phyloP scores from a whole-genome alignment of 2,329 filamentous ascomycete genomes.

The Neonectria ditissima region DNA sequence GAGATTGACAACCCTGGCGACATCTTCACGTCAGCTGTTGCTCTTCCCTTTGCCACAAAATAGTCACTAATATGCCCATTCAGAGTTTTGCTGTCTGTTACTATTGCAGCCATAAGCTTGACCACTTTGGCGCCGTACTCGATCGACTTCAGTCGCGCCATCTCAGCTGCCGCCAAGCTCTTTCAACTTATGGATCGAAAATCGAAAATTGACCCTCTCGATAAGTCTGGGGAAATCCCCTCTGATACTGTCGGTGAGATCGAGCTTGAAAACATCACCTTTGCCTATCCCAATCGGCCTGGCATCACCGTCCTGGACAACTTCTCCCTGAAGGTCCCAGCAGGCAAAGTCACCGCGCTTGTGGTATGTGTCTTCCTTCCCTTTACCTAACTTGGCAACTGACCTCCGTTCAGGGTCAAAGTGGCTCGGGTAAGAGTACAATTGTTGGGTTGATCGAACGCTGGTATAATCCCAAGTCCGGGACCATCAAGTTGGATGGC shows the following conservation, averaged over 20 bases:
- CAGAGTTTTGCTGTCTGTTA: constrained; percentile 54
- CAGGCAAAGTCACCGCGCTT: constrained; percentile 58
- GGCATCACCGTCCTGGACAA: constrained; percentile 55
- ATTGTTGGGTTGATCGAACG: constrained; percentile 55
- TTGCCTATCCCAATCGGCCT: constrained; percentile 60
- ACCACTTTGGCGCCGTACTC: constrained; percentile 53
- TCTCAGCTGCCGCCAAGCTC: constrained; percentile 50
- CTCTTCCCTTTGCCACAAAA: not conserved
- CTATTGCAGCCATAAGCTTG: constrained; percentile 52
- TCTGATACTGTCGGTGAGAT: constrained; percentile 49
- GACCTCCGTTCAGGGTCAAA: constrained; percentile 45
- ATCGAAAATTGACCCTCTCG: constrained; percentile 53
- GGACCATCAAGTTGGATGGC: constrained; percentile 53
- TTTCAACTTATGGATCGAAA: constrained; percentile 53
- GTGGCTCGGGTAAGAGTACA: constrained; percentile 55
- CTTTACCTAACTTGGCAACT: not conserved
- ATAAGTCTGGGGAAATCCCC: constrained; percentile 47
- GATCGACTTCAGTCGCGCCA: constrained; percentile 54
- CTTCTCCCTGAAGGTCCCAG: constrained; percentile 57
- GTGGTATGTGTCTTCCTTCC: constrained; percentile 53
- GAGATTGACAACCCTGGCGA: constrained; percentile 53
- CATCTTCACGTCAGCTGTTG: constrained; percentile 51
- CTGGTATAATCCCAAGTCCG: constrained; percentile 52
- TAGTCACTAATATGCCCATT: not conserved
- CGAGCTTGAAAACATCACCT: constrained; percentile 55